phyloP scores from a whole-genome alignment of 495 filamentous ascomycete species.

The Xylaria acuta region DNA sequence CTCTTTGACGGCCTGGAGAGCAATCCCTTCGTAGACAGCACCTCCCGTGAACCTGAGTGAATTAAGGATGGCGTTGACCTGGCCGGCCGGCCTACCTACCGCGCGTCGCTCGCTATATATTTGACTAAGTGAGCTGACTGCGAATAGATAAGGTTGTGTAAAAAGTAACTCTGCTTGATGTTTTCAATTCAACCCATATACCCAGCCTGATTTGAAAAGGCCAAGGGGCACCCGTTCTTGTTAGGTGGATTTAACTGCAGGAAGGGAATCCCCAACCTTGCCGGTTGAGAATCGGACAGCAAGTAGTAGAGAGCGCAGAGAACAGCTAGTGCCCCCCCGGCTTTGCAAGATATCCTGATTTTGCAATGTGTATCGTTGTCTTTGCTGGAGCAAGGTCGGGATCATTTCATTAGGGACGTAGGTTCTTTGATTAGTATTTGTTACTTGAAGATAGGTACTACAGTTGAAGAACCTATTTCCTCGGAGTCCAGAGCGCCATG shows the following conservation, averaged over 20 bases:
- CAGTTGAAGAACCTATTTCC: slow-evolving; percentile 19
- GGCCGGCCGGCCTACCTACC: not conserved
- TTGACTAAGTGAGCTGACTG: slow-evolving; percentile 24
- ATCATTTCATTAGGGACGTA: slow-evolving; percentile 17
- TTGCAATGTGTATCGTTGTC: slow-evolving; percentile 17
- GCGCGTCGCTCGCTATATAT: not conserved
- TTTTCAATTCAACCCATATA: slow-evolving; percentile 9
- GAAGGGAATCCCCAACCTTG: not conserved
- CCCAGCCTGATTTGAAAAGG: not conserved
- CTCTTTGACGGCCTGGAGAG: slow-evolving; percentile 39
- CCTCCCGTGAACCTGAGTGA: not conserved
- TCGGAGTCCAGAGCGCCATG: not conserved
- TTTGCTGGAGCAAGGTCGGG: slow-evolving; percentile 8
- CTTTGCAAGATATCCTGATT: not conserved
- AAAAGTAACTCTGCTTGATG: slow-evolving; percentile 1
- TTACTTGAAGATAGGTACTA: slow-evolving; percentile 13
- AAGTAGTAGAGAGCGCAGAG: not conserved
- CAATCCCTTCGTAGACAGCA: slow-evolving; percentile 27
- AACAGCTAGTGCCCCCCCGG: not conserved
- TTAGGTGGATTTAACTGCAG: not conserved
- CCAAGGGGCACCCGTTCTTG: not conserved
- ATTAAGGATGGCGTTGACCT: not conserved
- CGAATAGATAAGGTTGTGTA: not conserved
- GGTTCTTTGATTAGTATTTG: slow-evolving; percentile 21
- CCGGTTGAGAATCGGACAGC: not conserved